Percentiles rank a stretch among this genome's conserved stretches.
Conservation (phyloP, 306 rosid genomes). For the Leucaena leucocephala region DNA sequence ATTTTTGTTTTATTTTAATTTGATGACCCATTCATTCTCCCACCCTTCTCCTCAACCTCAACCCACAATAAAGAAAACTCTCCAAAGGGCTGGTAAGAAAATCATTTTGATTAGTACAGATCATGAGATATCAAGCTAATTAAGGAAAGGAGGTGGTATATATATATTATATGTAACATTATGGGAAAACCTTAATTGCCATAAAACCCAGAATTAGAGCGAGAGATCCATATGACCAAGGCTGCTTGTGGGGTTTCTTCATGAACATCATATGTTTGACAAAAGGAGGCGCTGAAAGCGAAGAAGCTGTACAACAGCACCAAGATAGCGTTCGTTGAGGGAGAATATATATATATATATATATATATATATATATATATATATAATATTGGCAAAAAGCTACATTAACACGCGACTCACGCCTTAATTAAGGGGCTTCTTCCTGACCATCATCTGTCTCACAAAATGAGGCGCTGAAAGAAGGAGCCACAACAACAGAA, state of each 20-base stretch:
- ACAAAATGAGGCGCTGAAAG: slow-evolving; percentile 59
- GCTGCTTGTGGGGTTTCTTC: slow-evolving; percentile 3
- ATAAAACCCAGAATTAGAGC: slow-evolving; percentile 3
- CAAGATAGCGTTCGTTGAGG: slow-evolving; percentile 40
- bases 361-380: neutral
- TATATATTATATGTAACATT: neutral
- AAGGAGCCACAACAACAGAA: slow-evolving; percentile 93
- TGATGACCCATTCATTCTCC: neutral
- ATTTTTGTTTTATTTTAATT: too few species aligned
- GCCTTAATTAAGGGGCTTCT: neutral
- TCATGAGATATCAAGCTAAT: neutral
- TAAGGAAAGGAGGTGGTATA: neutral
- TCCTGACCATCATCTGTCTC: slow-evolving; percentile 26
- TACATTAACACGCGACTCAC: neutral
- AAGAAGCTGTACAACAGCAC: slow-evolving; percentile 86
- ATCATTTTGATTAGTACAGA: neutral
- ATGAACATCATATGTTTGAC: slow-evolving; percentile 31
- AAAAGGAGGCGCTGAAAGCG: slow-evolving; percentile 59
- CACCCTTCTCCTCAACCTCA: neutral
- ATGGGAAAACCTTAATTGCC: too few species aligned
- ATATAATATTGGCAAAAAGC: neutral
- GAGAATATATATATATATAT: neutral
- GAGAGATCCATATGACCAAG: neutral
- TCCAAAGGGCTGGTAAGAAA: neutral
- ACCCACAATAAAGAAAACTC: neutral